Evolutionary conservation across 2,329 filamentous ascomycete species (phyloP).

Genomic region (Pseudocercospora cruenta): DNA sequence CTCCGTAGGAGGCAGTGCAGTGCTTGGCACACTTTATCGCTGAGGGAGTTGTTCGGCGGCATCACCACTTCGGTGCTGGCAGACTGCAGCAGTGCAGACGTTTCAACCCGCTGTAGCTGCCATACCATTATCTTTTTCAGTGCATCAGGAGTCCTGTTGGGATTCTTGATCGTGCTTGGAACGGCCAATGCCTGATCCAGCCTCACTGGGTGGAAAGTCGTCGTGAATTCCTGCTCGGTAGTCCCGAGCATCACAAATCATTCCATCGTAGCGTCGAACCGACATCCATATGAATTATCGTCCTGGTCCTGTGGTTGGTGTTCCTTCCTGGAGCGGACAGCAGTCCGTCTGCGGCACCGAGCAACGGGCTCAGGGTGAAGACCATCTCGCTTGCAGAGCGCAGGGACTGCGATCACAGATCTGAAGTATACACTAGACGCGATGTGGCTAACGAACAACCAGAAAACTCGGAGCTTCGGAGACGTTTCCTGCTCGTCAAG

Average conservation of each 20-base stretch:
- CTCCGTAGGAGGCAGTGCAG: no score
- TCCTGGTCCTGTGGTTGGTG: neutral
- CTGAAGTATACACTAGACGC: neutral
- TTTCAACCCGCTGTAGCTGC: no score
- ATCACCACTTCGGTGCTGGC: no score
- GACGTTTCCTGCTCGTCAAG: neutral
- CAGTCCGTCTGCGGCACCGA: neutral
- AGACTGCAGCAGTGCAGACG: no score
- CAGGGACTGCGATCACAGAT: constrained; percentile 9
- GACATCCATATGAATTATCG: neutral
- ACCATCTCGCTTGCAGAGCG: constrained; percentile 3
- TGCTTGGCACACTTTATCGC: no score
- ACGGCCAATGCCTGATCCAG: no score
- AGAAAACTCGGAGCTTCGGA: neutral
- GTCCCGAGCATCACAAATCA: neutral
- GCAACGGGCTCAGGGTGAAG: neutral
- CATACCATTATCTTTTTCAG: no score
- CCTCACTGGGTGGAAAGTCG: neutral
- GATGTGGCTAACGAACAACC: constrained; percentile 1
- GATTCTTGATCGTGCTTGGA: no score
- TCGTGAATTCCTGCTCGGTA: neutral
- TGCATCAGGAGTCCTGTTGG: no score
- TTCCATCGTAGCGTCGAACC: neutral
- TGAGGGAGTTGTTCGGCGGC: no score
- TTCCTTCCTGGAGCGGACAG: neutral